Evolutionary conservation across 208 protist genomes (phyloP).

Genomic region (Vickermania ingenoplastis): DNA sequence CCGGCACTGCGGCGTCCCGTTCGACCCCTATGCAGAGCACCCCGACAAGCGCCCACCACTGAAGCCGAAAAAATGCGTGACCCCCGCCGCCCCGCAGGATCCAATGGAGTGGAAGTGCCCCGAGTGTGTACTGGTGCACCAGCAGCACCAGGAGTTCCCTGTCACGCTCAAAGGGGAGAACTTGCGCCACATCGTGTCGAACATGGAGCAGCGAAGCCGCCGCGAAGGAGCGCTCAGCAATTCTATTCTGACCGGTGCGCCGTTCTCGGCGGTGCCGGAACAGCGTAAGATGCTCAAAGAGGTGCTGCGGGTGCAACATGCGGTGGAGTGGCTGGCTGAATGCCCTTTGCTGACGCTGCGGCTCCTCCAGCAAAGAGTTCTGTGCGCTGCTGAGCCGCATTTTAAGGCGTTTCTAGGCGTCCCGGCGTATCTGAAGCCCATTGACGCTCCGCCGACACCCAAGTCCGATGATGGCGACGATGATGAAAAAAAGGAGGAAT

Average conservation of each 20-base stretch:
- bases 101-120: background rate
- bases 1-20: background rate
- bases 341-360: slow-evolving; percentile 29
- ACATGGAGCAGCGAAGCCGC: slow-evolving; percentile 1
- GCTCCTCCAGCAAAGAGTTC: slow-evolving; percentile 30
- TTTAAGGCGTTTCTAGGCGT: slow-evolving; percentile 21
- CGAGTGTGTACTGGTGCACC: slow-evolving; percentile 1
- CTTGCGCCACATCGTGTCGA: background rate
- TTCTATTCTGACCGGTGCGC: background rate
- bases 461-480: background rate
- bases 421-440: slow-evolving; percentile 12
- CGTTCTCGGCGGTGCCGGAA: slow-evolving; percentile 9
- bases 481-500: background rate
- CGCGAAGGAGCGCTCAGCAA: background rate
- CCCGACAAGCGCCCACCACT: background rate
- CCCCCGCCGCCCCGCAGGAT: background rate
- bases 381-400: slow-evolving; percentile 18
- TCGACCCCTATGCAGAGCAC: background rate
- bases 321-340: slow-evolving; percentile 26
- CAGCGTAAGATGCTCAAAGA: slow-evolving; percentile 11
- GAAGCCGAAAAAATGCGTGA: background rate
- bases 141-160: slow-evolving; percentile 1
- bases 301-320: slow-evolving; percentile 21
- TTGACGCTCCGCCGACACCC: background rate
- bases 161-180: background rate